Evolutionary conservation across 768 basidiomycete species (phyloP).

Genomic region (Pisolithus marmoratus): DNA sequence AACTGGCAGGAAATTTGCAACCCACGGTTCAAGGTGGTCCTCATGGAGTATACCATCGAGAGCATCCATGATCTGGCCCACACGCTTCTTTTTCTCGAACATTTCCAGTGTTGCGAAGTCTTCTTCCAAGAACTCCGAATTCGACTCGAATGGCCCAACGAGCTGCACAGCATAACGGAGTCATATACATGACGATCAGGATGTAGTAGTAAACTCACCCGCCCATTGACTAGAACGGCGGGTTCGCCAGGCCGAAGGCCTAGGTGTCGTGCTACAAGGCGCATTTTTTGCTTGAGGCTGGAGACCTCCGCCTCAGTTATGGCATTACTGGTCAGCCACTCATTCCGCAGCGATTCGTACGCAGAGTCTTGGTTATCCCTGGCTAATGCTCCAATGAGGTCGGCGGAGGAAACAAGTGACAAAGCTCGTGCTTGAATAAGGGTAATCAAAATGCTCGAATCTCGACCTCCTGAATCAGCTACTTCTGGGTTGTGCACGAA

Average conservation of each 20-base stretch:
- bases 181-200: neutral
- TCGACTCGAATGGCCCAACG: slow-evolving; percentile 58
- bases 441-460: slow-evolving; percentile 46
- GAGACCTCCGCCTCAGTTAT: slow-evolving; percentile 23
- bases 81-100: slow-evolving; percentile 72
- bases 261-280: slow-evolving; percentile 48
- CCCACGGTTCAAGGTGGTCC: slow-evolving; percentile 39
- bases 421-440: slow-evolving; percentile 41
- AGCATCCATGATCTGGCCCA: slow-evolving; percentile 62
- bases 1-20: neutral
- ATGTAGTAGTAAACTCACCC: slow-evolving; percentile 45
- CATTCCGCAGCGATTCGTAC: slow-evolving; percentile 36
- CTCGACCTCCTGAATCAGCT: slow-evolving; percentile 4
- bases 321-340: slow-evolving; percentile 18
- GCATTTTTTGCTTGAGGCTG: slow-evolving; percentile 40
- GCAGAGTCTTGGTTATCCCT: slow-evolving; percentile 12
- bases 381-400: slow-evolving; percentile 11
- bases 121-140: slow-evolving; percentile 53
- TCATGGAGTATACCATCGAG: slow-evolving; percentile 48
- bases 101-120: slow-evolving; percentile 69
- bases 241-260: slow-evolving; percentile 55
- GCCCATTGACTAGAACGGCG: slow-evolving; percentile 75
- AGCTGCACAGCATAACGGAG: slow-evolving; percentile 40
- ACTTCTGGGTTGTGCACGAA: slow-evolving; percentile 69
- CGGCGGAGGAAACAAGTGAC: slow-evolving; percentile 17